These are phyloP conservation scores for Trichoderma gamsii DNA, from an alignment of 495 filamentous ascomycete species.

Conservation along the genomic window DNA sequence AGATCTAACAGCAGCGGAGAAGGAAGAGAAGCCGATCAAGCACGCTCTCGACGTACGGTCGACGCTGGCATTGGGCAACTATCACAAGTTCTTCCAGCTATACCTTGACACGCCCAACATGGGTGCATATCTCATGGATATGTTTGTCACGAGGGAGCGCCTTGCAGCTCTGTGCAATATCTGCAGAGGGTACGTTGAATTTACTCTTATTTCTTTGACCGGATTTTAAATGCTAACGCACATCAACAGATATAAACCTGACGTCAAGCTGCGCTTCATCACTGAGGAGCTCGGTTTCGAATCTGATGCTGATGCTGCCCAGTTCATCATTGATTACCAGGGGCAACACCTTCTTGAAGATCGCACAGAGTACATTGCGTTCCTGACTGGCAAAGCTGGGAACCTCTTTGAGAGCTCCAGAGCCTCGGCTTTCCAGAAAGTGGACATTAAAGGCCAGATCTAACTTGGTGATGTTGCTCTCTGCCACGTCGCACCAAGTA, in stretches of 20 bases:
- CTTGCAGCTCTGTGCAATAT: slow-evolving; percentile 82
- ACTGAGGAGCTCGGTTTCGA: slow-evolving; percentile 95
- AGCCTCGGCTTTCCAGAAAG: slow-evolving; percentile 64
- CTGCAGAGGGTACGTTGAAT: slow-evolving; percentile 77
- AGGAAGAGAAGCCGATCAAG: slow-evolving; percentile 71
- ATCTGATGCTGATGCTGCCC: slow-evolving; percentile 79
- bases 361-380: slow-evolving; percentile 61
- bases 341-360: slow-evolving; percentile 74
- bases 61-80: slow-evolving; percentile 86
- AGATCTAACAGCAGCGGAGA: slow-evolving; percentile 96
- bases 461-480: slow-evolving; percentile 37
- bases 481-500: neutral
- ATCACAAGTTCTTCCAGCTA: slow-evolving; percentile 92
- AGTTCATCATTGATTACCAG: slow-evolving; percentile 76
- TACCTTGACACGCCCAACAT: slow-evolving; percentile 94
- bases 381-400: slow-evolving; percentile 70
- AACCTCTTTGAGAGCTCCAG: slow-evolving; percentile 67
- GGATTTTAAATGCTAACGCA: slow-evolving; percentile 31
- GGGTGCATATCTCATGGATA: slow-evolving; percentile 98
- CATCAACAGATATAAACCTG: slow-evolving; percentile 71
- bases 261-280: slow-evolving; percentile 82
- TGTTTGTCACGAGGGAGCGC: slow-evolving; percentile 92
- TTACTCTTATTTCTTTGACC: slow-evolving; percentile 6
- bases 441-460: slow-evolving; percentile 97
- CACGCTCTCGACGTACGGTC: slow-evolving; percentile 91